Evolutionary conservation across 208 protist genomes (phyloP), one percentile per base, ranked within the genome.

Genomic region (Trypanosoma platydactyli): DNA sequence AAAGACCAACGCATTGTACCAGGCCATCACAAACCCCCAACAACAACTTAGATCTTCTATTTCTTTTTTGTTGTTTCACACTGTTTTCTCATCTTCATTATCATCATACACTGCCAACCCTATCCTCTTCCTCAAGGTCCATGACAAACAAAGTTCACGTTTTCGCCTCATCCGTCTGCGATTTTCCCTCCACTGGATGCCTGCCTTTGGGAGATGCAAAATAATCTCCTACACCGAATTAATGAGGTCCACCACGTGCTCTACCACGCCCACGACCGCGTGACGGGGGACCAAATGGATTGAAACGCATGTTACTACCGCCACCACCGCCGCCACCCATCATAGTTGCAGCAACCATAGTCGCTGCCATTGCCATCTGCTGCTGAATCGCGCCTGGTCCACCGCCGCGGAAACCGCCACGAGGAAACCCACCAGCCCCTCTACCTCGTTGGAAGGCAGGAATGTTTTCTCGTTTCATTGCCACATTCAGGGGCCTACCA

Each of bases 381-480:
- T 83, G 74, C 58, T 86, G 77, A 77, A 82, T 75, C 29, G 73
- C 79, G 1, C 68, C 61, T 40, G 76, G 68, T 50, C 77, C 62
- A 25, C 72, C 76, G 0, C 73, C 57, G 45, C 50, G 72, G 57
- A 74, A 76, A 16, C 83, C 83, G n/a, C 74, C 76, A 63, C 25
- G 71, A 5, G 49, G 41, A 45, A 62, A 62, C 7, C 65, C 71
- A 33, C 71, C 56, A 20, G 68, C 71, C 18, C 70, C 73, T 13
- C 73, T 64, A 27, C 73, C 76, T 22, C 90, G 84, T 73, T 92
- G 84, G 51, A 89, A 94, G 20, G 81, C 81, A 0, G 91, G 88
- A 30, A 94, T 79, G 68, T 94, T 94, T 29, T 96, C 91, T 1
- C 91, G 87, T 76, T 96, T 96, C 63, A 84, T 54, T 9, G 83